phyloP scores from a whole-genome alignment of 2,329 filamentous ascomycete genomes.

The Emergomyces orientalis region DNA sequence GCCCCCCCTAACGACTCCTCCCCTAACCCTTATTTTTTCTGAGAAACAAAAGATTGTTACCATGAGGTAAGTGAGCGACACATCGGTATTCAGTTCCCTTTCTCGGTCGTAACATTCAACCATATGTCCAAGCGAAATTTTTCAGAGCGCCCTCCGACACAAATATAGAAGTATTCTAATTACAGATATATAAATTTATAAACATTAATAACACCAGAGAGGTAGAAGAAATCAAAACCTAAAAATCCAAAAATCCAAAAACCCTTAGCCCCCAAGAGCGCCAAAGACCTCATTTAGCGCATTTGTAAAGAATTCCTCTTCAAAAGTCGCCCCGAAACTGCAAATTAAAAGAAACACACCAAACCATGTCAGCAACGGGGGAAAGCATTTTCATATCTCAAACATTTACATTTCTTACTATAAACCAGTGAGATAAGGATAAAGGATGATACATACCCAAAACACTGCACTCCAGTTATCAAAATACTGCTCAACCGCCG shows the following conservation, averaged over 20 bases:
- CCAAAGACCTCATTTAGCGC: background rate
- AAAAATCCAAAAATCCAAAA: background rate
- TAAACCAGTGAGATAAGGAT: background rate
- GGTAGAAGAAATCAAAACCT: background rate
- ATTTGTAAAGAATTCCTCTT: background rate
- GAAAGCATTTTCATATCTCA: conserved; percentile 8
- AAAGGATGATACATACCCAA: conserved; percentile 26
- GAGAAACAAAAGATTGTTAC: background rate
- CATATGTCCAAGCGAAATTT: background rate
- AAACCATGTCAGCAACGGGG: conserved; percentile 6
- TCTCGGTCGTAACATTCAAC: too few species aligned
- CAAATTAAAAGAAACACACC: background rate
- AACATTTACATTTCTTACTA: background rate
- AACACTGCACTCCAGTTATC: conserved; percentile 28
- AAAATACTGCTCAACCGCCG: conserved; percentile 22
- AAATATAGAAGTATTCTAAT: background rate
- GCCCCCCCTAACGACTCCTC: too few species aligned
- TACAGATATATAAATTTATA: background rate
- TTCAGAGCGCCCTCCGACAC: background rate
- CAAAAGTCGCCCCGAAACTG: conserved; percentile 1
- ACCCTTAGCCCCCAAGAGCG: background rate
- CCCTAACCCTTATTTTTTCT: background rate
- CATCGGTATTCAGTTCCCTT: background rate
- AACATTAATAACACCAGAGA: background rate
- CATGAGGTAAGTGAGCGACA: background rate